Evolutionary conservation across 169 alveolate genomes (phyloP), one percentile per base, ranked within the genome.

Genomic region (Eimeria sp.): DNA sequence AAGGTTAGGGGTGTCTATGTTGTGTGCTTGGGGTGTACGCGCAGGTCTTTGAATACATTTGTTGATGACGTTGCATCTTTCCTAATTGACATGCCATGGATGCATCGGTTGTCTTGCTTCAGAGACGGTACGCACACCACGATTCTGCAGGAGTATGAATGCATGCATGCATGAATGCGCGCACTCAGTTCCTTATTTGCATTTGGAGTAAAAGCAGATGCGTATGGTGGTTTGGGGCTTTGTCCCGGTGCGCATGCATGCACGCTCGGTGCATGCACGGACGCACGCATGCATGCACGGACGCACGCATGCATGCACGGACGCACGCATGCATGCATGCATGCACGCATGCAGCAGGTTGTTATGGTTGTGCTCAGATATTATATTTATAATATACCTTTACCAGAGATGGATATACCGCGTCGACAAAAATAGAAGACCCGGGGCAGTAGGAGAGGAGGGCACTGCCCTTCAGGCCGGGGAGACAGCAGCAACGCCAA

Each of bases 31-130:
- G 18, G 84, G 47, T 73, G 40, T 27, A 40, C 10, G 84, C 51
- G 18, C 96, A 98, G 99, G 96, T 99, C 99, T 75, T 97, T 99
- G 90, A 99, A 99, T 93, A 99, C 99, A 20, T 99, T 99, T 94
- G 99, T 99, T 88, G 99, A 99, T 97, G 99, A 99, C 97, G 98
- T 99, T 58, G 99, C 99, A 89, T 98, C 99, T 40, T 99, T 99
- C 97, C 98, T 99, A 73, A 99, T 99, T n/a, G 99, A 99, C 95
- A 99, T 99, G 99, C 99, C 99, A 43, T 97, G 98, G 97, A 97
- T 99, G 97, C 99, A 99, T 96, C 96, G 97, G 70, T 96, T 99
- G 67, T 97, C 99, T 80, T 98, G 99, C 95, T 98, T 99, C 94
- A 98, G 99, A 95, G 99, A 99, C 96, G 99, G 97, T 95, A 58